Base-by-base conservation (phyloP, 1,284 basidiomycete genomes). In the Peniophora sp. region DNA sequence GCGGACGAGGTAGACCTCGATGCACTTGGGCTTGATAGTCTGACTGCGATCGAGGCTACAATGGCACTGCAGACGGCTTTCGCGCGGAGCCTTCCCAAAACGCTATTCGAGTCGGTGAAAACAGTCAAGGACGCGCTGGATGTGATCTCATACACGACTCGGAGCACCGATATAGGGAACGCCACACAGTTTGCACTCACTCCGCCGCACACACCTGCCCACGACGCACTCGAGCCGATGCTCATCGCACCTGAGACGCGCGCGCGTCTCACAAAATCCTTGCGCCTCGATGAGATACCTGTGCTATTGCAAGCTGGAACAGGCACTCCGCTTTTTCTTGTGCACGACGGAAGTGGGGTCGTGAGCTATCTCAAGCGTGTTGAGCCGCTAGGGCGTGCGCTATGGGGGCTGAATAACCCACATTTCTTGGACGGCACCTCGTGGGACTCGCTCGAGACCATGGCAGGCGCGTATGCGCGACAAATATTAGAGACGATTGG, bases 271-370 rank as follows among this genome's bases (percentile, higher is more conserved):
- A 45, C 45, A 14, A 62, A 54, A 10, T 49, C 55, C n/a, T 53
- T 68, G 16, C 50, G 54, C 41, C 57, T 68, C 2, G 60, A 68
- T 46, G 58, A 58, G 16, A 53, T 65, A 9, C 67, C 72, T 2
- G 56, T 70, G 2, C 61, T 59, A 10, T 53, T 83, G 43, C 81
- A 81, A 52, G 61, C 56, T 59, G 62, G 10, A 51, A 49, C 1
- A 52, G 52, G 51, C 0, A 52, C 63, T 0, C 82, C 82, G 3
- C 67, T 88, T 3, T 74, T 85, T 52, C 71, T 89, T 19, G 69
- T 89, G 12, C 84, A 89, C 57, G 86, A 88, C 56, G 85, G 86
- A 3, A 83, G 81, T 55, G 85, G 85, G 0, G 60, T 83, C 14
- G 65, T 75, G 6, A 67, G 69, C 45, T 73, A 76, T 44, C 85